Base-by-base conservation (phyloP, 1,284 basidiomycete species). In the Puccinia sorghi region DNA sequence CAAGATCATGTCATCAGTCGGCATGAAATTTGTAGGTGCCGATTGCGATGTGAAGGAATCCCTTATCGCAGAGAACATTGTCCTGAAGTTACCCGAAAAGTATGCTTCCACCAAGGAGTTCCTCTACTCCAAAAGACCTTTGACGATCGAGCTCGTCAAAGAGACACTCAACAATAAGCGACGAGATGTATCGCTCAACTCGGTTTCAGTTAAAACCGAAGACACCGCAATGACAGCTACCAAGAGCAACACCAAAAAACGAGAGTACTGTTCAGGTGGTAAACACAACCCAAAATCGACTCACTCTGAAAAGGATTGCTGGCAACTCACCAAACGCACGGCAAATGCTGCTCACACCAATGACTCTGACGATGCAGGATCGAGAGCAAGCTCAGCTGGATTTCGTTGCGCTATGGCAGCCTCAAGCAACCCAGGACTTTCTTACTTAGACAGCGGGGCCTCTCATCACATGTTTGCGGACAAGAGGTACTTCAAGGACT, bases 391-490 rank as follows among this genome's bases (percentile, higher is more conserved):
- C n/a, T n/a, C n/a, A n/a, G n/a, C n/a, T n/a, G n/a, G n/a, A n/a
- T n/a, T n/a, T 32, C 32, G 32, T 1, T 32, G 32, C n/a, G 1
- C 66, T 50, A 50, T 32, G 57, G 57, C 13, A 3, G 4, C 25
- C 8, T 6, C 32, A 25, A 12, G 32, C 37, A n/a, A 1, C 13
- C 20, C 57, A 61, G 37, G 12, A 3, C 6, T 41, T 7, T 39
- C 1, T 7, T 74, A n/a, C 11, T 22, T 57, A 9, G 72, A 74
- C 20, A 74, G 72, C 57, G 72, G 57, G 1, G 56, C 54, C 4
- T 37, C 59, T 0, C 41, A 66, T 37, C 72, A 75, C 27, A 75
- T 75, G 32, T 32, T 32, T 48, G 32, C 41, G 3, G 11, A 12
- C 25, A 2, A 75, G 15, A 27, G 37, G 12, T 52, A 41, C 13